Base-by-base conservation (phyloP, 352 stramenopile species). In the Saprolegnia diclina region DNA sequence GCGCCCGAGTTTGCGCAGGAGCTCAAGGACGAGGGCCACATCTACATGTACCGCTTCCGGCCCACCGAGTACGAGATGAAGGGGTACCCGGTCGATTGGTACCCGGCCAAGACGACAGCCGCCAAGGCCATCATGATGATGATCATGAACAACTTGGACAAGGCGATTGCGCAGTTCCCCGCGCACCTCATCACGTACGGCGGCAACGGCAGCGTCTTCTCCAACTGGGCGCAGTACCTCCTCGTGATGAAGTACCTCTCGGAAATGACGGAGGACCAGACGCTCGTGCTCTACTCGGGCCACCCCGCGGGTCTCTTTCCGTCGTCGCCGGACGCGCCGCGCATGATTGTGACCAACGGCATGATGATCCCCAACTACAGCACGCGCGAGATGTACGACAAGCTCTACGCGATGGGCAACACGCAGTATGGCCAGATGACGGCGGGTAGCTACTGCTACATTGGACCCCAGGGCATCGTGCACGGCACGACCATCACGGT, bases 121-220 rank as follows among this genome's bases (percentile, higher is more conserved):
- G 85, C 86, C 16, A 86, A 85, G 16, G 83, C 82, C 21, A 92
- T 96, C 56, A 87, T 90, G 79, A 82, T 95, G 71, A 95, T 95
- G 87, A 92, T 96, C 76, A 94, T 94, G 83, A 95, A 95, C 80
- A 95, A 96, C 75, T 73, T 96, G 22, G 87, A 95, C 72, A 82
- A 73, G 26, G 76, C 79, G 13, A 86, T 95, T n/a, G 89, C 89
- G 21, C 87, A 96, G 72, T 94, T 95, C 67, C 89, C 89, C 29
- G 74, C 92, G 70, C 79, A 96, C 73, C 73, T 96, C 52, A 81
- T 96, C 56, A 96, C 89, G 13, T 95, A 96, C 77, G 87, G 89
- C 40, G 87, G 89, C 66, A 96, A 96, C 73, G 89, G 88, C 65
- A 90, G 79, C 71, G 87, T 96, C 53, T 94, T 96, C 75, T 81